These are phyloP conservation scores for Nicotiana sylvestris DNA, from an alignment of 257 asterid species.

Conservation along the genomic window DNA sequence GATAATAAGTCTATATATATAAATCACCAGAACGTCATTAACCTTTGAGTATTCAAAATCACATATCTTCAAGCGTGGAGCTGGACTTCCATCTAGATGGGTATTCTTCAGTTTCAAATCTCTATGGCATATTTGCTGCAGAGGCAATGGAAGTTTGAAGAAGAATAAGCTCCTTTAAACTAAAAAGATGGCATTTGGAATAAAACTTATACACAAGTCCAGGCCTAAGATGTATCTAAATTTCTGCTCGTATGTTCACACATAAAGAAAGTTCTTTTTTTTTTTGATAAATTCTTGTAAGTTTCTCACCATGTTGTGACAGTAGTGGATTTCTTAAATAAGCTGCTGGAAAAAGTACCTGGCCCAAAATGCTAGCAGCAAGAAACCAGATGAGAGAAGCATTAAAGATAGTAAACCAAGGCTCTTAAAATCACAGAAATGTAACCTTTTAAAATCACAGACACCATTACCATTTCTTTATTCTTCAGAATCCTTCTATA, in stretches of 20 bases:
- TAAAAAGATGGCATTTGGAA: neutral
- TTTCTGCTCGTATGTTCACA: neutral
- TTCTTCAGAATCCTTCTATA: too few relatives aligned
- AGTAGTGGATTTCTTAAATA: too few relatives aligned
- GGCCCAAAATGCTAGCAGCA: too few relatives aligned
- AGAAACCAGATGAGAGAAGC: too few relatives aligned
- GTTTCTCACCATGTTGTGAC: too few relatives aligned
- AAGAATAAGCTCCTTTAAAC: neutral
- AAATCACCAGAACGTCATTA: neutral
- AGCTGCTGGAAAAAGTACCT: too few relatives aligned
- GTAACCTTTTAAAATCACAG: too few relatives aligned
- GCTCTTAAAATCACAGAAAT: too few relatives aligned
- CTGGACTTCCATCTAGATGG: constrained; percentile 77
- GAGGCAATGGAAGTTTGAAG: neutral
- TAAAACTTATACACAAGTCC: neutral
- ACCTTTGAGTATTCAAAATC: constrained; percentile 91
- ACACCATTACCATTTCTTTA: too few relatives aligned
- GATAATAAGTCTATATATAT: neutral
- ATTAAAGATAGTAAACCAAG: too few relatives aligned
- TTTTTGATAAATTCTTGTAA: too few relatives aligned
- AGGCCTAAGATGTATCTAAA: neutral
- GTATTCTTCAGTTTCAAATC: constrained; percentile 79
- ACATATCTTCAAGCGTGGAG: constrained; percentile 78
- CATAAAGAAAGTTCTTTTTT: neutral
- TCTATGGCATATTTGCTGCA: constrained; percentile 81